phyloP scores from a whole-genome alignment of 495 filamentous ascomycete genomes.

The Cenococcum geophilum region DNA sequence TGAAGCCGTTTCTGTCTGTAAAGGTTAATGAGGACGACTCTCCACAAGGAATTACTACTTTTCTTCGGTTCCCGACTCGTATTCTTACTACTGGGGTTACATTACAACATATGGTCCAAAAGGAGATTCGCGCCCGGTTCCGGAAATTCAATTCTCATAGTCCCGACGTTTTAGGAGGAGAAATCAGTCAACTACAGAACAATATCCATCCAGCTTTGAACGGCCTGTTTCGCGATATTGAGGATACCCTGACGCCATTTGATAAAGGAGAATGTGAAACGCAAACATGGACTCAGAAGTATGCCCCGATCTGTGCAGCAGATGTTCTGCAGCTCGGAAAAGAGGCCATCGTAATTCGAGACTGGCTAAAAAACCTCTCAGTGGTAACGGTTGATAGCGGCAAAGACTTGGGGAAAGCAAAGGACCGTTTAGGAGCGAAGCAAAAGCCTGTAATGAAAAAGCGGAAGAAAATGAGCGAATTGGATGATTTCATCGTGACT shows the following conservation, averaged over 20 bases:
- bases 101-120: constrained; percentile 21
- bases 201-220: constrained; percentile 52
- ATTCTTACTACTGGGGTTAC: constrained; percentile 33
- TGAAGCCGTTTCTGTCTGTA: neutral
- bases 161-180: neutral
- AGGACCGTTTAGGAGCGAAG: constrained; percentile 8
- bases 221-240: constrained; percentile 55
- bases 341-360: constrained; percentile 64
- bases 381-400: constrained; percentile 68
- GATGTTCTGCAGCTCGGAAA: constrained; percentile 72
- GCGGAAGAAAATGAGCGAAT: constrained; percentile 58
- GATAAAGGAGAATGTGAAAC: constrained; percentile 72
- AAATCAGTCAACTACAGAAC: neutral
- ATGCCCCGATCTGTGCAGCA: constrained; percentile 62
- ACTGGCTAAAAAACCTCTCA: constrained; percentile 76
- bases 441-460: constrained; percentile 47
- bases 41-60: neutral
- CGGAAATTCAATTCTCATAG: neutral
- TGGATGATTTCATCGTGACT: constrained; percentile 80
- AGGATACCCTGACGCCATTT: constrained; percentile 63
- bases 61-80: constrained; percentile 24
- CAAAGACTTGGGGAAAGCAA: constrained; percentile 28
- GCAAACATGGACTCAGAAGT: constrained; percentile 76
- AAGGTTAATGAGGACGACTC: neutral
- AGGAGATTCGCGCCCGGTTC: constrained; percentile 14